Conservation (phyloP, 2,329 filamentous ascomycete species). For the Fusarium sp. region DNA sequence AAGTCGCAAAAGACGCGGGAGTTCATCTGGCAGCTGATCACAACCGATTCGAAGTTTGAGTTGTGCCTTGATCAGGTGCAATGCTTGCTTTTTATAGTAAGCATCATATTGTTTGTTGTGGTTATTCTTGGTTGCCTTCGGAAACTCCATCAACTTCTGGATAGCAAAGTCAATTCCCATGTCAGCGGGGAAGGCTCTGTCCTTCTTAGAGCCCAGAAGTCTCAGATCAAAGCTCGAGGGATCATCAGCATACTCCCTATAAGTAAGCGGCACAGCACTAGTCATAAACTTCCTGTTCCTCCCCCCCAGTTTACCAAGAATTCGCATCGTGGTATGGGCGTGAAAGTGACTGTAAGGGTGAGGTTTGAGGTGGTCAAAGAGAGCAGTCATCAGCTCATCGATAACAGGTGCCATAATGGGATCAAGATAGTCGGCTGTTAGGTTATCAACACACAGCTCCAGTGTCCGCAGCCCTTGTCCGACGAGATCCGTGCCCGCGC, state of each 20-base stretch:
- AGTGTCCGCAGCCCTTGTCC: constrained; percentile 92
- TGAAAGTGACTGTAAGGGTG: constrained; percentile 97
- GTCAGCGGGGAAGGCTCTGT: constrained; percentile 85
- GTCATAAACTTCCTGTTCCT: constrained; percentile 96
- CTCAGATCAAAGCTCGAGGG: constrained; percentile 86
- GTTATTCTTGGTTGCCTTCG: constrained; percentile 66
- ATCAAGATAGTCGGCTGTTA: constrained; percentile 97
- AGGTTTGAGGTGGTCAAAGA: constrained; percentile 95
- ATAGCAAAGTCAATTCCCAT: constrained; percentile 91
- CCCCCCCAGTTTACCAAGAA: constrained; percentile 94
- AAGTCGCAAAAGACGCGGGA: constrained; percentile 83
- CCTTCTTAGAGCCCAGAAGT: constrained; percentile 87
- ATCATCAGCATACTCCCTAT: constrained; percentile 88
- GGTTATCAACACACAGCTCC: constrained; percentile 96
- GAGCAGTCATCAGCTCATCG: constrained; percentile 95
- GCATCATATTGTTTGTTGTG: constrained; percentile 72
- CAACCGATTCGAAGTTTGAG: constrained; percentile 89
- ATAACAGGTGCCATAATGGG: constrained; percentile 99
- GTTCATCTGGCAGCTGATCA: constrained; percentile 88
- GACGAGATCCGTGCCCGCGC: constrained; percentile 91
- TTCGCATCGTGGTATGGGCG: constrained; percentile 96
- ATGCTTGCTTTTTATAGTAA: constrained; percentile 93
- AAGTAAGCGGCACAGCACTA: constrained; percentile 83
- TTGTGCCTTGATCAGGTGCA: constrained; percentile 87
- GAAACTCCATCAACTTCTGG: constrained; percentile 82